Base-by-base conservation (phyloP, 73 alveolate species). In the Effrenium voratum region DNA sequence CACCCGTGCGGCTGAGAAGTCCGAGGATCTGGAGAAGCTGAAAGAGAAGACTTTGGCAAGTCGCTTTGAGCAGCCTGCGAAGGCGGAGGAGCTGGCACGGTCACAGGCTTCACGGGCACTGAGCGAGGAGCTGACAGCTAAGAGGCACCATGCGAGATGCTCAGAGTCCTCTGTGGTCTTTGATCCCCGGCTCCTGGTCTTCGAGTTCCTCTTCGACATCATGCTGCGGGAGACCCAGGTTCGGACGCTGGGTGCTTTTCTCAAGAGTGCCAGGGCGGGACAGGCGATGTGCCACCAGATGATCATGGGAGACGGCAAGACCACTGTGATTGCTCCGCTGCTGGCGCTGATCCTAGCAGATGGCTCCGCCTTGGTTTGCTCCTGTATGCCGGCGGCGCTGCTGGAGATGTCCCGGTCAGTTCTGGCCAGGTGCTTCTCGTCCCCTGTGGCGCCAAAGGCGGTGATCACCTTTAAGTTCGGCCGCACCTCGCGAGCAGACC, bases 171-270 rank as follows among this genome's bases (percentile, higher is more conserved):
- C 38, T 34, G 49, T 10, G 28, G 82, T 57, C 26, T 92, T 68
- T 57, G 98, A 92, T 80, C 98, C 98, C 16, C 98, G 98, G 79
- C 81, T 92, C n/a, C 34, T 92, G 98, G 68, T 75, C 81, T 92
- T 92, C 52, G 98, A 92, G 75, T 92, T 92, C 44, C 63, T 73
- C 81, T 72, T 73, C 68, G 79, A 73, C 57, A 72, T 92, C 91
- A 38, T 92, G 90, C 47, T 92, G 81, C 55, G 98, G 2, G 76
- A 75, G 55, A 40, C 90, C 30, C 98, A 92, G 98, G 95, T 87
- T 28, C 36, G 73, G 10, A 76, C 63, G 43, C 52, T 87, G 40
- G 95, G 95, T 4, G 44, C 95, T 38, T 63, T 87, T 36, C 85
- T 87, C 60, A 32, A 63, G 49, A 87, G 84, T 28, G 34, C 95